Evolutionary conservation across 768 basidiomycete species (phyloP).

Genomic region (Asterophora lycoperdoides): DNA sequence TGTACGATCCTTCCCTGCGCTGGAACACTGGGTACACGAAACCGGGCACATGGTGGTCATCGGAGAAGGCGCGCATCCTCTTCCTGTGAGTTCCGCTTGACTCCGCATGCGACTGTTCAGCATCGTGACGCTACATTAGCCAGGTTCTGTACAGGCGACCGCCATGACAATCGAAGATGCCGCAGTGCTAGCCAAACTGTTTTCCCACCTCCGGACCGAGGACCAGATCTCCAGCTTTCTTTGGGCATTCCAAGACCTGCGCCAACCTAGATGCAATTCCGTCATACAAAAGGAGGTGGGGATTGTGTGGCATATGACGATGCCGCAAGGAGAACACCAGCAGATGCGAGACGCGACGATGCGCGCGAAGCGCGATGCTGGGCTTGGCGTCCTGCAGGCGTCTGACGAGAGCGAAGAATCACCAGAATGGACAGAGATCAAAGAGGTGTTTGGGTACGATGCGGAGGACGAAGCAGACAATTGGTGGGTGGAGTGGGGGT

Average conservation of each 20-base stretch:
- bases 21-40: conserved; percentile 42
- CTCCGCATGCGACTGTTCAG: not conserved
- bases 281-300: conserved; percentile 39
- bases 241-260: conserved; percentile 52
- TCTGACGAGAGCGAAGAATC: conserved; percentile 10
- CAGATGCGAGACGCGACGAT: conserved; percentile 38
- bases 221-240: conserved; percentile 51
- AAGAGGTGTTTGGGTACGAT: conserved; percentile 48
- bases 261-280: conserved; percentile 41
- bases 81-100: conserved; percentile 36
- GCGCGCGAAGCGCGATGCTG: conserved; percentile 27
- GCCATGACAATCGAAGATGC: conserved; percentile 57
- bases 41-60: conserved; percentile 43
- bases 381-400: conserved; percentile 15
- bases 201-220: conserved; percentile 43
- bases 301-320: conserved; percentile 39
- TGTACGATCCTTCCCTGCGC: too few species aligned
- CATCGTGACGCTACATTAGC: conserved; percentile 24
- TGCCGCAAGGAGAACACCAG: conserved; percentile 39
- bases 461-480: conserved; percentile 57
- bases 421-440: conserved; percentile 43
- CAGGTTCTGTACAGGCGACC: conserved; percentile 45
- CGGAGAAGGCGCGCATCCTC: conserved; percentile 53
- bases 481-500: conserved; percentile 56
- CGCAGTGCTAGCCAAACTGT: conserved; percentile 54